phyloP scores from a whole-genome alignment of 2,329 filamentous ascomycete genomes.

The Cordyceps fumosorosea region DNA sequence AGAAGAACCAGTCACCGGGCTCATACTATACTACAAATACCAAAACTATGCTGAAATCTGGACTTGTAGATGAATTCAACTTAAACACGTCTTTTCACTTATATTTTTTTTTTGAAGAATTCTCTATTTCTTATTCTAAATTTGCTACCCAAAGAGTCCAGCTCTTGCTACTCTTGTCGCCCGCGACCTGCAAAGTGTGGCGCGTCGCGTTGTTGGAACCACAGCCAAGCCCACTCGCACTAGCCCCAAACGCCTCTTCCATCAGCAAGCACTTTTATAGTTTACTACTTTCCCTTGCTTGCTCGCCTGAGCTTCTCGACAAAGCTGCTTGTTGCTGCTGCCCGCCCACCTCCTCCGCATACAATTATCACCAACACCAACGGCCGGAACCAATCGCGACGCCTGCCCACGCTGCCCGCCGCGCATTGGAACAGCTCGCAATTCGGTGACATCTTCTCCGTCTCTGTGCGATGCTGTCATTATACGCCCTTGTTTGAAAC shows the following conservation, averaged over 20 bases:
- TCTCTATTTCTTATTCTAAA: too few species aligned
- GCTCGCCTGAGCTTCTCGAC: neutral
- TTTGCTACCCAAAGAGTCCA: too few species aligned
- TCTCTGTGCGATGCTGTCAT: constrained; percentile 10
- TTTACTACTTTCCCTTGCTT: too few species aligned
- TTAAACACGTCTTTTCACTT: too few species aligned
- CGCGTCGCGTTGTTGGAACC: too few species aligned
- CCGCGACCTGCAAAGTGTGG: too few species aligned
- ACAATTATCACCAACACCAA: neutral
- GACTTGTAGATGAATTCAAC: too few species aligned
- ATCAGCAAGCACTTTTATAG: constrained; percentile 1
- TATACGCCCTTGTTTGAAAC: constrained; percentile 7
- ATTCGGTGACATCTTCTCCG: neutral
- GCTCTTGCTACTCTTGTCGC: too few species aligned
- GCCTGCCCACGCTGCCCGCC: neutral
- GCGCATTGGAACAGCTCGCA: constrained; percentile 4
- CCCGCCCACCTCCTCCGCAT: constrained; percentile 10
- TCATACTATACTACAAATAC: too few species aligned
- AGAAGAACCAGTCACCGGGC: too few species aligned
- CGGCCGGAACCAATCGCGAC: constrained; percentile 4
- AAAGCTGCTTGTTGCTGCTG: neutral
- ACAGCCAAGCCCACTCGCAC: neutral
- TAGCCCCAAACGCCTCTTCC: neutral
- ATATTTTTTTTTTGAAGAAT: too few species aligned
- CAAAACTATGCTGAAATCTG: too few species aligned